Evolutionary conservation across 768 basidiomycete genomes (phyloP).

Genomic region (Boletus sp.): DNA sequence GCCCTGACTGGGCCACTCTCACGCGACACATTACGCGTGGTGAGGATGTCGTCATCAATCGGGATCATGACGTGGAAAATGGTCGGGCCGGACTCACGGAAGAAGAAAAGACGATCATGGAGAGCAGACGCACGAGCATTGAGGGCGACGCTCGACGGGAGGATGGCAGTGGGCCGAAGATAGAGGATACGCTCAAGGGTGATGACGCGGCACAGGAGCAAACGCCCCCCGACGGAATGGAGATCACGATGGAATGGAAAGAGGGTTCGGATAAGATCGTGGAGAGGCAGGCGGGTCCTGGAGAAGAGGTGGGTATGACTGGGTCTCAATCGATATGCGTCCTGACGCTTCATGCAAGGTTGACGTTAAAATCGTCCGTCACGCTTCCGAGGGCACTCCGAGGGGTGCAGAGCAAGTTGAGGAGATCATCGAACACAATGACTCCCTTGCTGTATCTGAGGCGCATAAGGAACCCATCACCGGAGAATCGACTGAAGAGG

Average conservation of each 20-base stretch:
- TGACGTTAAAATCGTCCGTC: slow-evolving; percentile 60
- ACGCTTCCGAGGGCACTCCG: slow-evolving; percentile 15
- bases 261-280: slow-evolving; percentile 69
- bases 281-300: slow-evolving; percentile 56
- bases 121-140: slow-evolving; percentile 24
- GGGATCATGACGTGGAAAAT: slow-evolving; percentile 58
- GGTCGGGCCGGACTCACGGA: slow-evolving; percentile 36
- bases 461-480: slow-evolving; percentile 4
- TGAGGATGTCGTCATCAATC: slow-evolving; percentile 82
- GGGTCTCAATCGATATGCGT: not conserved
- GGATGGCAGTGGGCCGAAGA: slow-evolving; percentile 6
- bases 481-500: slow-evolving; percentile 3
- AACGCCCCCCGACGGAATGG: slow-evolving; percentile 45
- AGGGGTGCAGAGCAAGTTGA: slow-evolving; percentile 27
- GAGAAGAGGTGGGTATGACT: slow-evolving; percentile 59
- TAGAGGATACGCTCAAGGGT: slow-evolving; percentile 7
- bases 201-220: slow-evolving; percentile 33
- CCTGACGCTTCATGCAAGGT: slow-evolving; percentile 42
- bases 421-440: slow-evolving; percentile 15
- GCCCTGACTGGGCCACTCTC: slow-evolving; percentile 84
- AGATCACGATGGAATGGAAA: slow-evolving; percentile 53
- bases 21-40: slow-evolving; percentile 67
- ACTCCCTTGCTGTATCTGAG: slow-evolving; percentile 17
- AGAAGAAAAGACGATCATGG: slow-evolving; percentile 28
- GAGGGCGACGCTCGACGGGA: slow-evolving; percentile 7